phyloP scores from a whole-genome alignment of 257 asterid genomes.

The Thymus mandschuricus region DNA sequence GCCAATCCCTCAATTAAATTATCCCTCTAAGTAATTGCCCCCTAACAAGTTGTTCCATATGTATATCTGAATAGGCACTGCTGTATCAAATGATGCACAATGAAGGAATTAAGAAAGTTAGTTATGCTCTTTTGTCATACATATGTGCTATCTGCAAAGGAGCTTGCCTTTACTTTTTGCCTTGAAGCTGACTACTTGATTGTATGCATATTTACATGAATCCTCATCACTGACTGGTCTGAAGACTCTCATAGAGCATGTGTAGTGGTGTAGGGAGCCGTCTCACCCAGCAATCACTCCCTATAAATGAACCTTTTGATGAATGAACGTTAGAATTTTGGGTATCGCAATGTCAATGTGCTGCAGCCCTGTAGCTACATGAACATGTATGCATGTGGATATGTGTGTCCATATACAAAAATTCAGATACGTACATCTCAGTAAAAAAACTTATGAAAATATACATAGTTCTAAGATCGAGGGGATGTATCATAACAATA shows the following conservation, averaged over 20 bases:
- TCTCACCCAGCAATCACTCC: background rate
- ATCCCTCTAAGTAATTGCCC: no score
- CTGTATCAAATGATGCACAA: background rate
- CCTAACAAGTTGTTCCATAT: no score
- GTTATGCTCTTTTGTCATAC: background rate
- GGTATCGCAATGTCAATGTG: constrained; percentile 22
- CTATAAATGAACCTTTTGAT: constrained; percentile 10
- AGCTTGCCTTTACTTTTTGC: background rate
- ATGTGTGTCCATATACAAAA: background rate
- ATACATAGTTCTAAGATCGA: background rate
- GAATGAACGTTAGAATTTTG: background rate
- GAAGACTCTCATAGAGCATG: constrained; percentile 7
- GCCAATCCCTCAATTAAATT: no score
- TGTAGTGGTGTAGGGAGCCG: background rate
- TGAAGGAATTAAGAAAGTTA: background rate
- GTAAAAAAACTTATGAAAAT: background rate
- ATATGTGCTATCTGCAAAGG: background rate
- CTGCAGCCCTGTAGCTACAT: background rate
- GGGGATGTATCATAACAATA: background rate
- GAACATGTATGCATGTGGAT: background rate
- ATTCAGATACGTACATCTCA: background rate
- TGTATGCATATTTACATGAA: constrained; percentile 12
- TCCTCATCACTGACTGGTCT: background rate
- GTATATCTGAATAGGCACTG: background rate
- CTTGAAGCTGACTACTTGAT: constrained; percentile 10